phyloP scores from a whole-genome alignment of 2,329 filamentous ascomycete species.

The Sporothrix schenckii region DNA sequence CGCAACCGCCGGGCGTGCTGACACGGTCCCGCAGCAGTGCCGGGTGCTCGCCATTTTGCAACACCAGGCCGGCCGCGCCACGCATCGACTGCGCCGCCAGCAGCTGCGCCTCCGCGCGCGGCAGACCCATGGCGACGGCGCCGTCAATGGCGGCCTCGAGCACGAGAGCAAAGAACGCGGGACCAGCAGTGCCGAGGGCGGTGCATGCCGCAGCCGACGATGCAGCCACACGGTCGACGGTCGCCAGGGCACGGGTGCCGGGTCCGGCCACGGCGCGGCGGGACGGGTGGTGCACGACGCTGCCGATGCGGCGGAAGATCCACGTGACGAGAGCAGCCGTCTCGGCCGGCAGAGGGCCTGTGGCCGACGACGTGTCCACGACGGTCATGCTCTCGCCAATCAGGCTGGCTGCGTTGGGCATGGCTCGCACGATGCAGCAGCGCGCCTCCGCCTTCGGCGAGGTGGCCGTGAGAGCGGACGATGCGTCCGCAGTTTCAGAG shows the following conservation, averaged over 20 bases:
- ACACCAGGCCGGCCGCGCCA: conserved; percentile 69
- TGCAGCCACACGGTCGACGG: conserved; percentile 45
- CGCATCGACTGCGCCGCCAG: conserved; percentile 82
- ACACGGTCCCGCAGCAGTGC: conserved; percentile 75
- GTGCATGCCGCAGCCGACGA: conserved; percentile 69
- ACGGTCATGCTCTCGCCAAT: conserved; percentile 83
- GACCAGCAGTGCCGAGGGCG: conserved; percentile 72
- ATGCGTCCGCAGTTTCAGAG: conserved; percentile 37
- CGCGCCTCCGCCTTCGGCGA: conserved; percentile 46
- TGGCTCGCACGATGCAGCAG: conserved; percentile 72
- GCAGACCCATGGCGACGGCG: conserved; percentile 76
- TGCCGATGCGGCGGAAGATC: conserved; percentile 76
- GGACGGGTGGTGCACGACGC: conserved; percentile 48
- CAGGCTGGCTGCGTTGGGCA: conserved; percentile 81
- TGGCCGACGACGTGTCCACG: conserved; percentile 60
- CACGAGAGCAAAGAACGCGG: conserved; percentile 75
- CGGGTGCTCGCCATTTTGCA: conserved; percentile 70
- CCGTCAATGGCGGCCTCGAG: conserved; percentile 77
- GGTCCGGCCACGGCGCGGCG: background rate
- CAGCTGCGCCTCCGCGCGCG: conserved; percentile 69
- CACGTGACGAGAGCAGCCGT: conserved; percentile 66
- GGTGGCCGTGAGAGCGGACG: conserved; percentile 1
- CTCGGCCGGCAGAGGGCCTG: conserved; percentile 55
- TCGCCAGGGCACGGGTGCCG: conserved; percentile 56
- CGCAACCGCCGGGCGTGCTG: conserved; percentile 76